Conservation (phyloP, 2,329 filamentous ascomycete genomes). For the Cladosporium sp. region DNA sequence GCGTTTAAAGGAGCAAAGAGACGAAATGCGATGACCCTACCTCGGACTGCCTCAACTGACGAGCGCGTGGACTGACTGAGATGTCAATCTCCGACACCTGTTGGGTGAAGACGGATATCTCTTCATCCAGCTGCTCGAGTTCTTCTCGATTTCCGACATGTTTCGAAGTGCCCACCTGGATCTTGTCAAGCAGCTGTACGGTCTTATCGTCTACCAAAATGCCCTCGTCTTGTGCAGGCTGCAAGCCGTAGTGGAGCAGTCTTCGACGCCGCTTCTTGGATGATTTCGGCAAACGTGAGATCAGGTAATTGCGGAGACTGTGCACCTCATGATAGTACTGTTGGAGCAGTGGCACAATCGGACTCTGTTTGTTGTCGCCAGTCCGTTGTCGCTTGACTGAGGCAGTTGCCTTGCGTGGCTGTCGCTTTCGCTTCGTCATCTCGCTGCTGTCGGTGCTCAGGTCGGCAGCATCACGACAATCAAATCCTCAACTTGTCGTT, state of each 20-base stretch:
- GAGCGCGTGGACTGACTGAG: constrained; percentile 25
- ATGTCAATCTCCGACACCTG: constrained; percentile 38
- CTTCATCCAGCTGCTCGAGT: constrained; percentile 46
- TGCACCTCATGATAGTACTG: constrained; percentile 31
- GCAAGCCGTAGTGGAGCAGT: constrained; percentile 28
- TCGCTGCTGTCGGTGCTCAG: neutral
- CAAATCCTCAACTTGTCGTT: neutral
- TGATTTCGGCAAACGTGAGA: constrained; percentile 25
- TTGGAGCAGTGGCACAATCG: constrained; percentile 25
- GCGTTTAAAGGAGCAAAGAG: constrained; percentile 6
- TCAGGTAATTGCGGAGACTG: constrained; percentile 32
- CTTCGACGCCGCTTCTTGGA: constrained; percentile 27
- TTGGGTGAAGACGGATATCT: constrained; percentile 49
- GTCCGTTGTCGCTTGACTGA: constrained; percentile 7
- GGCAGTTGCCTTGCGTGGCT: neutral
- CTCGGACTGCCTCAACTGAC: constrained; percentile 42
- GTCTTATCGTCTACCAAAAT: constrained; percentile 40
- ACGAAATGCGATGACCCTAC: constrained; percentile 35
- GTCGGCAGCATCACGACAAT: neutral
- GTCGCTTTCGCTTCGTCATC: constrained; percentile 14
- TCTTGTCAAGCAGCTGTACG: constrained; percentile 64
- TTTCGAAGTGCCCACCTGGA: constrained; percentile 60
- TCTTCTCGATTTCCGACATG: constrained; percentile 48
- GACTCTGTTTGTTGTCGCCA: neutral
- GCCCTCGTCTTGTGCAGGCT: neutral